These are phyloP conservation scores for Porcisia hertigi DNA, from an alignment of 208 protist genomes.

Conservation along the genomic window DNA sequence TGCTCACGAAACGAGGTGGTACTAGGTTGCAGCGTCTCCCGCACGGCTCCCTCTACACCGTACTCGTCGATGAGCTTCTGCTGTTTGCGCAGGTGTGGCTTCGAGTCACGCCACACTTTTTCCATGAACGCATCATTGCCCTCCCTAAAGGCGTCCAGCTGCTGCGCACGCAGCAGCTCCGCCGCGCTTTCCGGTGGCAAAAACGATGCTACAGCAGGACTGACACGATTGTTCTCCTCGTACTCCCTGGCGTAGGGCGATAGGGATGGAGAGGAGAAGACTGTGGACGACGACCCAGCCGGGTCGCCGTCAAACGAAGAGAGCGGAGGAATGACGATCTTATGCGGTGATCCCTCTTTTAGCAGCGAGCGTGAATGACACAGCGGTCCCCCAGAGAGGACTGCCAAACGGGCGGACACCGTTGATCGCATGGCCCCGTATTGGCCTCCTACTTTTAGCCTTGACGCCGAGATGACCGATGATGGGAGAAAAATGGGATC, in stretches of 20 bases:
- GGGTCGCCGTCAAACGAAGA: background rate
- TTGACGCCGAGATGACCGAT: background rate
- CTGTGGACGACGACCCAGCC: background rate
- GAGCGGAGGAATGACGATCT: conserved; percentile 64
- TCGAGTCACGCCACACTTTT: conserved; percentile 67
- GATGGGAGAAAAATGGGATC: background rate
- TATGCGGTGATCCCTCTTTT: conserved; percentile 27
- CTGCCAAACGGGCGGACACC: background rate
- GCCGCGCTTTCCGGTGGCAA: conserved; percentile 44
- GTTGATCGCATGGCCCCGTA: background rate
- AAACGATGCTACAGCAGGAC: conserved; percentile 35
- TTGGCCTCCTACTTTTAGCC: background rate
- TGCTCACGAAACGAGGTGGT: conserved; percentile 64
- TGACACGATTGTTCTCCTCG: conserved; percentile 22
- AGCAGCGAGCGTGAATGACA: conserved; percentile 14
- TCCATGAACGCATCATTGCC: conserved; percentile 33
- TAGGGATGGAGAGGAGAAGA: background rate
- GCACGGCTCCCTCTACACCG: conserved; percentile 82
- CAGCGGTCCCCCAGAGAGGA: background rate
- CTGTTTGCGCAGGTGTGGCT: conserved; percentile 80
- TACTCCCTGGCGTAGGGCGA: conserved; percentile 36
- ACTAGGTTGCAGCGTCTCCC: conserved; percentile 69
- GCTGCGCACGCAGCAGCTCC: conserved; percentile 54
- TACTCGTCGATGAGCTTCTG: conserved; percentile 61
- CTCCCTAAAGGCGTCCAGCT: conserved; percentile 50